These are phyloP conservation scores for Starmera pachycereana DNA, from an alignment of 805 yeast genomes.

Conservation along the genomic window DNA sequence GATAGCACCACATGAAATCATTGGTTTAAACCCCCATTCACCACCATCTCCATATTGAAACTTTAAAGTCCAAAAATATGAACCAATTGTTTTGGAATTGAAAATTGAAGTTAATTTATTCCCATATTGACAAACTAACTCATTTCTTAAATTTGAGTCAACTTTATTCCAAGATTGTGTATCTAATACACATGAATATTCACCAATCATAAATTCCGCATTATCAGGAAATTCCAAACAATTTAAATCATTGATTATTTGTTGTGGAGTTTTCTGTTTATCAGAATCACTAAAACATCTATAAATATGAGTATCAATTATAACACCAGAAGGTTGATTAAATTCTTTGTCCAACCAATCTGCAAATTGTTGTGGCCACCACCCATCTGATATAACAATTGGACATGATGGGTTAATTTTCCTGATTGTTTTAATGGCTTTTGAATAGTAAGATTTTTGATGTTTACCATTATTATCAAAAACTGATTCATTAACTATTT, in stretches of 20 bases:
- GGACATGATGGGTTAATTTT: constrained; percentile 48
- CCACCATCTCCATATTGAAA: constrained; percentile 89
- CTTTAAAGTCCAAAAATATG: constrained; percentile 86
- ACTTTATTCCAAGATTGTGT: constrained; percentile 59
- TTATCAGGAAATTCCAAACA: constrained; percentile 36
- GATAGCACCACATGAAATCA: constrained; percentile 54
- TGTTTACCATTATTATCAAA: constrained; percentile 42
- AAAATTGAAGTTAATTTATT: constrained; percentile 39
- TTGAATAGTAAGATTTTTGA: constrained; percentile 52
- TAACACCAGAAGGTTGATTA: constrained; percentile 40
- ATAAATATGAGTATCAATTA: constrained; percentile 79
- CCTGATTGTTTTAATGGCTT: constrained; percentile 55
- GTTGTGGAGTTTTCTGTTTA: constrained; percentile 50
- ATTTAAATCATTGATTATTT: constrained; percentile 49
- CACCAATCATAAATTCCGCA: constrained; percentile 78
- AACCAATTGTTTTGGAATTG: constrained; percentile 53
- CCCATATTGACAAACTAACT: constrained; percentile 55
- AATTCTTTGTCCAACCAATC: constrained; percentile 45
- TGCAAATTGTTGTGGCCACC: constrained; percentile 81
- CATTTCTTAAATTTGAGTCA: constrained; percentile 33
- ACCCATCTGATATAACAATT: constrained; percentile 80
- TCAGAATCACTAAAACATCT: constrained; percentile 78
- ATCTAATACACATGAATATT: constrained; percentile 81
- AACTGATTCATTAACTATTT: constrained; percentile 77
- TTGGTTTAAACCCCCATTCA: constrained; percentile 87